phyloP scores from a whole-genome alignment of 169 alveolate species.

The Plasmodium cynomolgi region DNA sequence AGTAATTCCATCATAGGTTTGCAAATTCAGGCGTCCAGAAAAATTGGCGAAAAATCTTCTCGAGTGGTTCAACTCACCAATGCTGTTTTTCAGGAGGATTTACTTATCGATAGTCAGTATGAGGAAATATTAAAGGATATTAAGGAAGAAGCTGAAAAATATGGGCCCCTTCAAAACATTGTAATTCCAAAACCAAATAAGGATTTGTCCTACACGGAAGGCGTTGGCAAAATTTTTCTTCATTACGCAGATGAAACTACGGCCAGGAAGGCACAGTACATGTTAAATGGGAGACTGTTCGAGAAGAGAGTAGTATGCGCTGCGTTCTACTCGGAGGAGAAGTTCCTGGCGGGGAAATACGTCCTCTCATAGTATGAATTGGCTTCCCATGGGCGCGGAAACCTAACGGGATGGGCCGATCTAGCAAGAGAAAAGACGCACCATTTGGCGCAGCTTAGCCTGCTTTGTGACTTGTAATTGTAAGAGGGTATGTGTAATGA shows the following conservation, averaged over 20 bases:
- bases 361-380: slow-evolving; percentile 79
- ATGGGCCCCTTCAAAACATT: slow-evolving; percentile 89
- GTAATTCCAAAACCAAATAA: slow-evolving; percentile 87
- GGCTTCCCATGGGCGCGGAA: background rate
- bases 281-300: slow-evolving; percentile 90
- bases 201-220: slow-evolving; percentile 86
- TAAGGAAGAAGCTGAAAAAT: slow-evolving; percentile 88
- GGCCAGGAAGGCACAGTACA: slow-evolving; percentile 90
- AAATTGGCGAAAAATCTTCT: slow-evolving; percentile 87
- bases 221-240: slow-evolving; percentile 88
- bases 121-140: slow-evolving; percentile 84
- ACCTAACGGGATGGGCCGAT: background rate
- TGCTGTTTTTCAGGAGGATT: slow-evolving; percentile 90
- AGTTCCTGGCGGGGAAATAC: slow-evolving; percentile 84
- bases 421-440: background rate
- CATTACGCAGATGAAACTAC: slow-evolving; percentile 84
- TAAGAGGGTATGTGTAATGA: background rate
- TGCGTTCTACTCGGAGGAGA: slow-evolving; percentile 90
- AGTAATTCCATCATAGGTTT: slow-evolving; percentile 87
- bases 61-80: slow-evolving; percentile 90
- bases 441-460: background rate
- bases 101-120: slow-evolving; percentile 85
- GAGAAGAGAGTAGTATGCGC: slow-evolving; percentile 92
- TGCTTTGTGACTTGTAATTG: background rate
- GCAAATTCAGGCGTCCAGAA: slow-evolving; percentile 89